Evolutionary conservation across 1,284 basidiomycete species (phyloP), one percentile per base, ranked within the genome.

Genomic region (Boletus smithii): DNA sequence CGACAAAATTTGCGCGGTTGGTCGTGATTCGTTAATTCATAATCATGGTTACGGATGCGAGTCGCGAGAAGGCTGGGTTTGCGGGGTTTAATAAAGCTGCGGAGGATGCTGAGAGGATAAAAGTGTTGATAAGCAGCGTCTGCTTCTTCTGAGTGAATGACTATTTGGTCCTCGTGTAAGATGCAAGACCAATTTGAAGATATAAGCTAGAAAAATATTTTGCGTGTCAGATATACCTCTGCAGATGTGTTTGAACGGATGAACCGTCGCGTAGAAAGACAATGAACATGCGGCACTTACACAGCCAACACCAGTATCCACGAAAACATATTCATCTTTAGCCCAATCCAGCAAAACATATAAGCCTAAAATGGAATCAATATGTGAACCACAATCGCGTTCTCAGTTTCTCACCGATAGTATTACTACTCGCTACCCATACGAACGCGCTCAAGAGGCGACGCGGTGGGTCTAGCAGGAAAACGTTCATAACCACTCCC

Each of bases 101-200:
- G 59, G 22, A 65, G 64, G 34, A 56, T 44, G 18, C n/a, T 52
- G 24, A 65, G 60, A 4, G 67, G 67, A 46, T 65, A 65, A 40
- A 65, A 65, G 41, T 65, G 65, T 43, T 65, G 66, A 34, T 52
- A 68, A 1, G 61, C 61, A 8, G 62, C 60, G 5, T 61, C 63
- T 22, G 60, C 62, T 51, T 61, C 81, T 66, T 87, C 84, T 29
- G 77, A 82, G 57, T 87, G 85, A 26, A 87, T 83, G 27, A 85
- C 81, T 46, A 87, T 80, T 49, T 83, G 75, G 35, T 74, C 68
- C 30, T 75, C 65, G 55, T 73, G 67, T 13, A 86, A 66, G 37
- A 86, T 85, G 57, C 84, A 87, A 24, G 83, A 85, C 85, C 85
- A 87, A 50, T 86, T 85, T 10, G 81, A 81, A 17, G 80, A 79